phyloP scores from a whole-genome alignment of 1,284 basidiomycete species.

The Ganoderma meredithae region DNA sequence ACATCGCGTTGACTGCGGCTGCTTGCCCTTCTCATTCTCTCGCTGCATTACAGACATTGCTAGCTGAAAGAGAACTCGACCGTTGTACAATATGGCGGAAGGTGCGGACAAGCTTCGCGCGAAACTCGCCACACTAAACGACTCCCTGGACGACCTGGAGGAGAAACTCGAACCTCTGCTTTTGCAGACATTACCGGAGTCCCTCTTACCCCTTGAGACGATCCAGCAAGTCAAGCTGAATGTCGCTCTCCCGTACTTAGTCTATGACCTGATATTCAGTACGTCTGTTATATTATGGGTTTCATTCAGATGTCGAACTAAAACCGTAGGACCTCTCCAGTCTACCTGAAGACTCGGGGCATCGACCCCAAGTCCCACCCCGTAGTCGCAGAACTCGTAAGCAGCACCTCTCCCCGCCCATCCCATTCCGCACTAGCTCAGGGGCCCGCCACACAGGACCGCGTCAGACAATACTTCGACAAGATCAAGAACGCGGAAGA shows the following conservation, averaged over 20 bases:
- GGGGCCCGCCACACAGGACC: constrained; percentile 54
- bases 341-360: constrained; percentile 79
- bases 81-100: constrained; percentile 51
- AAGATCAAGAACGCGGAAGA: constrained; percentile 81
- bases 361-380: constrained; percentile 81
- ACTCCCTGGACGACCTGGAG: constrained; percentile 74
- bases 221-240: constrained; percentile 85
- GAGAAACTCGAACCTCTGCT: constrained; percentile 67
- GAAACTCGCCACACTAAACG: constrained; percentile 57
- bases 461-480: constrained; percentile 79
- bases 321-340: constrained; percentile 45
- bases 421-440: background rate
- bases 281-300: constrained; percentile 12
- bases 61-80: background rate
- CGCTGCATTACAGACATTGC: background rate
- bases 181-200: constrained; percentile 69
- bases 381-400: constrained; percentile 75
- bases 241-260: constrained; percentile 76
- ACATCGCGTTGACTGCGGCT: background rate
- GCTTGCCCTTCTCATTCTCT: background rate
- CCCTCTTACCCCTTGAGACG: constrained; percentile 66
- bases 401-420: constrained; percentile 37
- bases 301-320: constrained; percentile 6
- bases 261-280: constrained; percentile 88
- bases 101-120: constrained; percentile 63